Conservation (phyloP, 768 basidiomycete species). For the Naganishia kalamii region DNA sequence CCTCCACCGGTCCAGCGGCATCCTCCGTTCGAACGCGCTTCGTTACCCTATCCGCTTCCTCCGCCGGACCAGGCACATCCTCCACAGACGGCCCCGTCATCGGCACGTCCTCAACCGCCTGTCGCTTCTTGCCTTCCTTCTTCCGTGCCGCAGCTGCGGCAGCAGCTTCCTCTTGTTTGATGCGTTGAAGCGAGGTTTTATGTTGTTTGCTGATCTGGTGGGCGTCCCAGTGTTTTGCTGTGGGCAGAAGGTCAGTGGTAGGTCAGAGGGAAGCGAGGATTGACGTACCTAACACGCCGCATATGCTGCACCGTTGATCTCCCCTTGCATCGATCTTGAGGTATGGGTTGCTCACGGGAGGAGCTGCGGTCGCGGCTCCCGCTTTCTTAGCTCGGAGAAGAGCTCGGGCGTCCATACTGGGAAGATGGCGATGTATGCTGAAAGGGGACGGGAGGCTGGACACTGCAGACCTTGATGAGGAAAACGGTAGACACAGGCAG, state of each 20-base stretch:
- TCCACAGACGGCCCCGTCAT: neutral
- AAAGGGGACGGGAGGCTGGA: too few species aligned
- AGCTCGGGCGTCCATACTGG: constrained; percentile 20
- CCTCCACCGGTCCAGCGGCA: neutral
- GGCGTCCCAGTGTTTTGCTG: constrained; percentile 21
- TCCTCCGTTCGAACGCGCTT: constrained; percentile 6
- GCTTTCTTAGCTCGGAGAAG: constrained; percentile 22
- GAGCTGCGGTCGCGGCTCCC: neutral
- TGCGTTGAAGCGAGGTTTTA: constrained; percentile 17
- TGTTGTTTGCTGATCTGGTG: constrained; percentile 22
- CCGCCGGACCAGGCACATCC: neutral
- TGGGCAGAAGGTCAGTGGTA: neutral
- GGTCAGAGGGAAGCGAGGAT: too few species aligned
- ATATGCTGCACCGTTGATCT: constrained; percentile 19
- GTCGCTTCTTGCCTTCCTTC: constrained; percentile 15
- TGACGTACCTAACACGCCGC: constrained; percentile 16
- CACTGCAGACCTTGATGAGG: too few species aligned
- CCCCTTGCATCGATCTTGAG: constrained; percentile 7
- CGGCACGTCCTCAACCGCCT: constrained; percentile 8
- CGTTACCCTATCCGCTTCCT: neutral
- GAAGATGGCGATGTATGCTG: too few species aligned
- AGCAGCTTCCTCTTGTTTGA: constrained; percentile 14
- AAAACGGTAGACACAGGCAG: too few species aligned
- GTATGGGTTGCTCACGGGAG: constrained; percentile 2
- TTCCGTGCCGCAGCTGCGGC: constrained; percentile 5